Evolutionary conservation across 345 rosid genomes (phyloP), one percentile per base, ranked within the genome.

Genomic region (Eucalyptus coolabah): DNA sequence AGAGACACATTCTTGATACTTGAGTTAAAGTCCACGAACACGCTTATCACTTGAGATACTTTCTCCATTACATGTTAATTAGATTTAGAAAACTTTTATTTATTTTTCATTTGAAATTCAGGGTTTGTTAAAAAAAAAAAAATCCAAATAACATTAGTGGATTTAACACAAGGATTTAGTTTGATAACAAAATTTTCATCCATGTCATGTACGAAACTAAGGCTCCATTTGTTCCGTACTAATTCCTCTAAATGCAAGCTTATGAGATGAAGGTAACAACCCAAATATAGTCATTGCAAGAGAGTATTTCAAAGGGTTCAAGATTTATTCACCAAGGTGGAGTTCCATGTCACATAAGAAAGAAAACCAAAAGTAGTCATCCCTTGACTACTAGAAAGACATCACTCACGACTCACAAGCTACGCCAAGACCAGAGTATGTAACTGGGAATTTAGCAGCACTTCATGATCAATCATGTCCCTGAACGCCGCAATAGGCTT

Each of bases 401-500:
- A n/a, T 86, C 56, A 8, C 24, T 19, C 63, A 47, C 24, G 12
- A 47, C 88, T 21, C 88, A 6, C 88, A 51, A 30, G 67, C 12
- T 15, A 86, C 28, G 4, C 40, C 56, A 86, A 23, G 30, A 50
- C 63, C 37, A 86, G 17, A 23, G 26, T 34, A 51, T 12, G 10
- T n/a, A 32, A 86, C 44, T 34, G 88, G 44, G 40, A 50, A 37
- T 77, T 37, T 77, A 37, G 14, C 83, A 37, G 42, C 45, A 19
- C 56, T 44, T 44, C 19, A n/a, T 44, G 17, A 34, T 86, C 87
- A 26, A n/a, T 21, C 50, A 45, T 30, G 34, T 13, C 37, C 86
- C 92, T 87, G 89, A 63, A 93, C 86, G 23, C 96, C 95, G 69
- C 94, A 92, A 60, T 92, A 94, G 80, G 95, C 93, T 90, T 93